Evolutionary conservation across 2,329 filamentous ascomycete genomes (phyloP), one percentile per base, ranked within the genome.

Genomic region (Fusarium lateritium): DNA sequence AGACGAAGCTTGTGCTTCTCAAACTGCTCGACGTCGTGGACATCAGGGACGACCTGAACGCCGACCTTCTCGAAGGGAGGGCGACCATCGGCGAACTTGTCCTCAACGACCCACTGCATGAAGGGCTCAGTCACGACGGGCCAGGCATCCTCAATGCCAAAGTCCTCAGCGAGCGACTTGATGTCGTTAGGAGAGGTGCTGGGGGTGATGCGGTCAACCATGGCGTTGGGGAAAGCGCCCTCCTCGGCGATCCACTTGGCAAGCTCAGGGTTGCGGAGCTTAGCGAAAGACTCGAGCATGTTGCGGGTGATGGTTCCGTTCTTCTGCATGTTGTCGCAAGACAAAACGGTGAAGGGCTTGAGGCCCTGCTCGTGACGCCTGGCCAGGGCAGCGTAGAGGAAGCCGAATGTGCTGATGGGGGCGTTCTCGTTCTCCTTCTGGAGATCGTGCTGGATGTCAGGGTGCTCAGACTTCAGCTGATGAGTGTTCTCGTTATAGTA

Each of bases 401-500:
- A 86, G 52, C 84, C 84, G 65, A 84, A 86, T 19, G 82, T 85
- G 67, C 83, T 86, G 61, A 76, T 76, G 22, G 84, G 84, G 5
- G 72, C 53, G 44, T 79, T 76, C 36, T 80, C 78, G 74, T 84
- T 81, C 73, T 78, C 80, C 7, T 84, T 79, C 72, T 79, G 79
- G 8, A 86, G 77, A 69, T 86, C 84, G 70, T 77, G 79, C 70
- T 81, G 79, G 52, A 86, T 86, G 69, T 86, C 84, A 10, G 83
- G 77, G 73, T 86, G 79, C 43, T 86, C 80, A 36, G 75, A 74
- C 65, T 82, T 76, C 60, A 86, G 79, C 78, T 86, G 76, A 78
- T 86, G 84, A n/a, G 84, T 84, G 80, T 86, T 85, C 74, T 86
- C 84, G 73, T 86, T 85, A 79, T 86, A 86, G 79, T 84, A 86